phyloP scores from a whole-genome alignment of 2,329 filamentous ascomycete species.

The Fusarium nodosum region DNA sequence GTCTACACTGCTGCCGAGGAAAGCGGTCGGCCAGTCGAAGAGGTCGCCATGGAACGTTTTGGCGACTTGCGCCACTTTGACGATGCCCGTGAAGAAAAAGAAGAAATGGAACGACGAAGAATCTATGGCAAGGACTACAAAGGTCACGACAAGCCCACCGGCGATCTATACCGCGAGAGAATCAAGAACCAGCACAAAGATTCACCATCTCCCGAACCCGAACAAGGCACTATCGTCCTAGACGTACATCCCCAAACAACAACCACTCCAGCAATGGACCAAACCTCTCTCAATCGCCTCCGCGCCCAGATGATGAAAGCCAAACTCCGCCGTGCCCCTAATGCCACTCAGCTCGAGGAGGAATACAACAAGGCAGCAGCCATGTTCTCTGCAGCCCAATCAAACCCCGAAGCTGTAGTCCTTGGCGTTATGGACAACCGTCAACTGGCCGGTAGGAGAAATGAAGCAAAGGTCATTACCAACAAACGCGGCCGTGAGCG shows the following conservation, averaged over 20 bases:
- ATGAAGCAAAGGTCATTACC: slow-evolving; percentile 81
- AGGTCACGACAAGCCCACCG: slow-evolving; percentile 87
- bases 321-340: slow-evolving; percentile 82
- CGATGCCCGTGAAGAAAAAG: slow-evolving; percentile 90
- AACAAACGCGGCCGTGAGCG: slow-evolving; percentile 87
- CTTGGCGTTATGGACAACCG: slow-evolving; percentile 91
- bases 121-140: slow-evolving; percentile 89
- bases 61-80: slow-evolving; percentile 88
- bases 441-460: slow-evolving; percentile 80
- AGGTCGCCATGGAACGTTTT: slow-evolving; percentile 85
- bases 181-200: slow-evolving; percentile 68
- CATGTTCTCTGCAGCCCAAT: slow-evolving; percentile 67
- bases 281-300: slow-evolving; percentile 86
- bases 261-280: slow-evolving; percentile 68
- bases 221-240: slow-evolving; percentile 70
- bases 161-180: slow-evolving; percentile 86
- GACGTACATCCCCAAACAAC: slow-evolving; percentile 57
- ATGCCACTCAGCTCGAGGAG: slow-evolving; percentile 81
- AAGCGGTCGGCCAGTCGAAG: slow-evolving; percentile 78
- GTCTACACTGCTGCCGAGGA: slow-evolving; percentile 86
- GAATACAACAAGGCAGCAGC: slow-evolving; percentile 85
- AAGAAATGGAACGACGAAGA: slow-evolving; percentile 86
- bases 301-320: slow-evolving; percentile 97
- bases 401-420: slow-evolving; percentile 75
- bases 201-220: slow-evolving; percentile 49